These are phyloP conservation scores for Penicillium vulpinum DNA, from an alignment of 2,329 filamentous ascomycete species.

Conservation along the genomic window DNA sequence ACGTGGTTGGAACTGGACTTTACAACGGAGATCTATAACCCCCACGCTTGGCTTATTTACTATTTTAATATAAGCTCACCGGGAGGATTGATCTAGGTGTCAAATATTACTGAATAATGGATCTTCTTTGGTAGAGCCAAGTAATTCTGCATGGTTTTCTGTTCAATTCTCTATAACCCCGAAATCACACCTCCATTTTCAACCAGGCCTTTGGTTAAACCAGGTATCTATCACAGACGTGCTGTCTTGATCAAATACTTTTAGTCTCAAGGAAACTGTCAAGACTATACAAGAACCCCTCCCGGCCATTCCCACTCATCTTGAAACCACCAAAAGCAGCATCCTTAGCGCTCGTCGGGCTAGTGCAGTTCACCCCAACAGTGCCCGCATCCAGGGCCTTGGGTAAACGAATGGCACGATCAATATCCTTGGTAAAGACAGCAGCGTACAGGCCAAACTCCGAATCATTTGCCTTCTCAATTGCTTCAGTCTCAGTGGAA, in stretches of 20 bases:
- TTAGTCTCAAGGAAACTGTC: constrained; percentile 36
- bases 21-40: no score
- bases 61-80: no score
- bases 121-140: not conserved
- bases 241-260: constrained; percentile 28
- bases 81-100: no score
- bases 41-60: no score
- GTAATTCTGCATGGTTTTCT: not conserved
- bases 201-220: not conserved
- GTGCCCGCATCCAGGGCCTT: constrained; percentile 29
- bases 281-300: constrained; percentile 40
- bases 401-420: constrained; percentile 29
- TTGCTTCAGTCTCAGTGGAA: constrained; percentile 55
- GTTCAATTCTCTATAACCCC: not conserved
- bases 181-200: not conserved
- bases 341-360: constrained; percentile 40
- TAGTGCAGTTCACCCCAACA: constrained; percentile 38
- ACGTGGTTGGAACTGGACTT: no score
- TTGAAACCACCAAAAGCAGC: constrained; percentile 49
- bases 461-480: constrained; percentile 55
- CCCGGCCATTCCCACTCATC: constrained; percentile 41
- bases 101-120: no score
- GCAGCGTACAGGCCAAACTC: constrained; percentile 33
- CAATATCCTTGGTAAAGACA: constrained; percentile 34
- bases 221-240: not conserved